Conservation (phyloP, 176 grass and related monocot genomes). For the Oryza longistaminata region DNA sequence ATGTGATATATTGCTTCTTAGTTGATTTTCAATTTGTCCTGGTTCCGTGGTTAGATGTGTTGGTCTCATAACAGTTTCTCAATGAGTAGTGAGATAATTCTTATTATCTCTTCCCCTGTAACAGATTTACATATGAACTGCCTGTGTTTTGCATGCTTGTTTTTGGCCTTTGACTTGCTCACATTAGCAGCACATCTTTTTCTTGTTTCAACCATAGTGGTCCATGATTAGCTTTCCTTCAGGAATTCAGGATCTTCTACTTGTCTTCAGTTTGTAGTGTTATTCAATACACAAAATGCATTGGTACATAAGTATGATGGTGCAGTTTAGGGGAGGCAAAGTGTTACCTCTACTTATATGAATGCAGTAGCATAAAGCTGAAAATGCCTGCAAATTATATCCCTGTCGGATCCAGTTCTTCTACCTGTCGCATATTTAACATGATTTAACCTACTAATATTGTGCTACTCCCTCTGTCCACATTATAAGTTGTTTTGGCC, state of each 20-base stretch:
- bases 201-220: conserved; percentile 13
- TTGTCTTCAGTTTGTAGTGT: not conserved
- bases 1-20: conserved; percentile 3
- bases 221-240: conserved; percentile 1
- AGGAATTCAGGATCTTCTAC: conserved; percentile 5
- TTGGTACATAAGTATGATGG: not conserved
- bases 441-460: conserved; percentile 14
- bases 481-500: no score
- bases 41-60: conserved; percentile 6
- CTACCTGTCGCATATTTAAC: conserved; percentile 2
- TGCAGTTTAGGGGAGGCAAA: conserved; percentile 11
- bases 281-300: not conserved
- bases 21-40: not conserved
- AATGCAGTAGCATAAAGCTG: not conserved
- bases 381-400: not conserved
- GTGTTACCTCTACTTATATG: conserved; percentile 10
- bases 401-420: not conserved
- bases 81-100: not conserved
- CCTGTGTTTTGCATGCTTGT: not conserved
- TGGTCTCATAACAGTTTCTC: not conserved
- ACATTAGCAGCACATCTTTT: not conserved
- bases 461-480: not conserved
- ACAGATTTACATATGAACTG: conserved; percentile 4
- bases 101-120: not conserved
- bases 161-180: not conserved